Evolutionary conservation across 2,329 filamentous ascomycete species (phyloP).

Genomic region (Helotiales sp.): DNA sequence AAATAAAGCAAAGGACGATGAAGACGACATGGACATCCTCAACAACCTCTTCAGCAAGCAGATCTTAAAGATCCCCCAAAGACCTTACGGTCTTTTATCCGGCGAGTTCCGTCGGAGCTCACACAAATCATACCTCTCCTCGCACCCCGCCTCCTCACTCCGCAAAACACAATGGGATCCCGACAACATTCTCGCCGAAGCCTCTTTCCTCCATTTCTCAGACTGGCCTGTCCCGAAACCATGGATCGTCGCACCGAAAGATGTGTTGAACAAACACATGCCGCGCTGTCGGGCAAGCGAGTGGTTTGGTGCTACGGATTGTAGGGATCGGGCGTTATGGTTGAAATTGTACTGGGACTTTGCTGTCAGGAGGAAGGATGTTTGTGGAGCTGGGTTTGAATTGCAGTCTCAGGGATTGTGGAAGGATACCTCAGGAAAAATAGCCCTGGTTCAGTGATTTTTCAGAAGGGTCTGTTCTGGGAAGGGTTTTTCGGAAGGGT

Average conservation of each 20-base stretch:
- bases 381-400: conserved; percentile 32
- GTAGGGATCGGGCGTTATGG: conserved; percentile 30
- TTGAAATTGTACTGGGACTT: conserved; percentile 29
- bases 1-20: conserved; percentile 15
- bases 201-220: conserved; percentile 60
- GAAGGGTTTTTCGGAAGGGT: too few species aligned
- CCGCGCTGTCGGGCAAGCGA: conserved; percentile 28
- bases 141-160: conserved; percentile 43
- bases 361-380: conserved; percentile 24
- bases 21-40: conserved; percentile 36
- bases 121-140: conserved; percentile 52
- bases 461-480: too few species aligned
- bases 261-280: conserved; percentile 33
- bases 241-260: conserved; percentile 40
- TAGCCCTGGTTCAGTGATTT: too few species aligned
- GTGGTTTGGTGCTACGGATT: conserved; percentile 33
- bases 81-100: conserved; percentile 54
- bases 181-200: conserved; percentile 47
- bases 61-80: conserved; percentile 55
- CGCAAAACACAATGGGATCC: conserved; percentile 57
- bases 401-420: conserved; percentile 22
- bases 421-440: too few species aligned
- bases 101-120: conserved; percentile 55
- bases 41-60: conserved; percentile 52
- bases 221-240: conserved; percentile 63